Conservation (phyloP, 169 alveolate species). For the Plasmodium billcollinsi region DNA sequence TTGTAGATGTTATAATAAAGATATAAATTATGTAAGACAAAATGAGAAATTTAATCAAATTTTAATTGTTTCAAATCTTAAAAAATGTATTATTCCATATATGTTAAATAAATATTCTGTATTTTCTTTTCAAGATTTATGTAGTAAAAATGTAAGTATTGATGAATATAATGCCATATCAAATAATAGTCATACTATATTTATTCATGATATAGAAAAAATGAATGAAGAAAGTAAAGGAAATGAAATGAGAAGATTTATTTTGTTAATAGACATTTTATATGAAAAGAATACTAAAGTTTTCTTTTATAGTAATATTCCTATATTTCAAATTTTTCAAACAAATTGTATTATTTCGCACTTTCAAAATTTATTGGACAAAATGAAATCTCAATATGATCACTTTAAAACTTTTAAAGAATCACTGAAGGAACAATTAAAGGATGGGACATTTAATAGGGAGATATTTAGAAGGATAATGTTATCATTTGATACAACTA, state of each 20-base stretch:
- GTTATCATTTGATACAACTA: constrained; percentile 4
- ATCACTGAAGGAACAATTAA: constrained; percentile 2
- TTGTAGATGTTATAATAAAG: constrained; percentile 23
- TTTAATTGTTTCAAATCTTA: constrained; percentile 31
- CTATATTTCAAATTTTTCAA: constrained; percentile 69
- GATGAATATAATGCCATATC: constrained; percentile 74
- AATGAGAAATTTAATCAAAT: constrained; percentile 26
- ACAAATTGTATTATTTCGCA: constrained; percentile 38
- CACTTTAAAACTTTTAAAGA: constrained; percentile 29
- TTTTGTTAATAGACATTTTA: constrained; percentile 61
- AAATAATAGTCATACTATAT: constrained; percentile 31
- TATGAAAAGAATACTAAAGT: constrained; percentile 75
- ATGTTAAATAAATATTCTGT: constrained; percentile 34
- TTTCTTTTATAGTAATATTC: constrained; percentile 58
- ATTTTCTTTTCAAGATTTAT: constrained; percentile 61
- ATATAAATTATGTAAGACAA: constrained; percentile 24
- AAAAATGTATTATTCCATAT: constrained; percentile 48
- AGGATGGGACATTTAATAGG: constrained; percentile 20
- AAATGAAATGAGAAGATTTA: constrained; percentile 68
- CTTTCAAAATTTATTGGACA: constrained; percentile 31
- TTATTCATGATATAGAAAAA: constrained; percentile 59
- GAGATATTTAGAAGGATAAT: constrained; percentile 18
- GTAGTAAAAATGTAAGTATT: constrained; percentile 62
- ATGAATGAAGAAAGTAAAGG: constrained; percentile 76
- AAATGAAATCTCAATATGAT: constrained; percentile 26